Percentiles rank a stretch among this genome's conserved stretches.
These are phyloP conservation scores for Candida stauntonica DNA, from an alignment of 805 yeast species.

Conservation along the genomic window DNA sequence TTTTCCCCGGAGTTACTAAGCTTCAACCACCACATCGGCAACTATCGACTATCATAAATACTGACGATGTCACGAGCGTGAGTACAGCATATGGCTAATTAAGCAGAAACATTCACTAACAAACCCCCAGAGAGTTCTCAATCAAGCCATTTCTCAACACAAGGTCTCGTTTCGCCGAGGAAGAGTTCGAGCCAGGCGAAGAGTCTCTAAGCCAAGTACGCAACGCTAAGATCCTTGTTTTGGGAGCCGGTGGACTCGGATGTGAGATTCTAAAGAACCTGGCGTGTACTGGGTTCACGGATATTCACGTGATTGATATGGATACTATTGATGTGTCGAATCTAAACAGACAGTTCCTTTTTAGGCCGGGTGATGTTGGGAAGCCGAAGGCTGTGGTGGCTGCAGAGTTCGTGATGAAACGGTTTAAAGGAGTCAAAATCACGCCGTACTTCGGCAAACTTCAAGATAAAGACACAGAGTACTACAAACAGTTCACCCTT, in stretches of 20 bases:
- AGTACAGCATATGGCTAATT: neutral
- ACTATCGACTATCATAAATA: neutral
- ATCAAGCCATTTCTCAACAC: constrained; percentile 23
- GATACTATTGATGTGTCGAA: constrained; percentile 92
- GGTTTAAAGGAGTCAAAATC: constrained; percentile 43
- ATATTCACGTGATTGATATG: constrained; percentile 81
- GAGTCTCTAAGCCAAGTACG: constrained; percentile 24
- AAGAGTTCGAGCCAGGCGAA: constrained; percentile 32
- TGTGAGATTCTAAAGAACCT: constrained; percentile 83
- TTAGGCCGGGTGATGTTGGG: constrained; percentile 77
- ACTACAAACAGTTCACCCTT: constrained; percentile 62
- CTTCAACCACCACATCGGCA: too few species aligned
- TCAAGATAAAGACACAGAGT: constrained; percentile 57
- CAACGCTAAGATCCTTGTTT: constrained; percentile 39
- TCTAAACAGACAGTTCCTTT: constrained; percentile 86
- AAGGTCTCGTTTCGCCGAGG: constrained; percentile 33
- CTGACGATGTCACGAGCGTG: constrained; percentile 7
- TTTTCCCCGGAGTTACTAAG: too few species aligned
- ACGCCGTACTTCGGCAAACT: constrained; percentile 62
- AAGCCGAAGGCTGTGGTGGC: constrained; percentile 80
- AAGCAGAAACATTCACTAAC: constrained; percentile 1
- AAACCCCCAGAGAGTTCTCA: constrained; percentile 14
- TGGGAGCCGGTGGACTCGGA: constrained; percentile 96
- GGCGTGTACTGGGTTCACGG: constrained; percentile 66
- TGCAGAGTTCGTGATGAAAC: constrained; percentile 47